Percentiles rank a stretch among this genome's conserved stretches.
Evolutionary conservation across 306 rosid species (phyloP).

Genomic region (Fragaria nilgerrensis): DNA sequence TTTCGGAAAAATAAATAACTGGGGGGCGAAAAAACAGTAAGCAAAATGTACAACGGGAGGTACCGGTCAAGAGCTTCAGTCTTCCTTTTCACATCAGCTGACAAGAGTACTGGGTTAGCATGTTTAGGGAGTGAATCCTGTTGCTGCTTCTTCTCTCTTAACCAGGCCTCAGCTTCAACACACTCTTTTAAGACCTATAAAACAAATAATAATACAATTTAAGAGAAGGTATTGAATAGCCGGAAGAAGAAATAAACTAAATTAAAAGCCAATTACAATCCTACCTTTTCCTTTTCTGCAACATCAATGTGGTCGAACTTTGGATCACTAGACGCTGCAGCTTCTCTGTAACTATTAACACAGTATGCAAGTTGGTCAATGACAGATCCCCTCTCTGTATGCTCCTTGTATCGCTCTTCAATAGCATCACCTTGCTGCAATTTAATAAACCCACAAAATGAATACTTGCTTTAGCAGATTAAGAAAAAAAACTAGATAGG

Average conservation of each 20-base stretch:
- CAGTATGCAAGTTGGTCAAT: slow-evolving; percentile 59
- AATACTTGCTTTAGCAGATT: neutral
- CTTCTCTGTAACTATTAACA: slow-evolving; percentile 75
- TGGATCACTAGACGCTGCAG: slow-evolving; percentile 64
- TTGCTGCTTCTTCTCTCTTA: slow-evolving; percentile 71
- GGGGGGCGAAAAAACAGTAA: too few species aligned
- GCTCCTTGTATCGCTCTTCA: slow-evolving; percentile 77
- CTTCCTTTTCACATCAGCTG: slow-evolving; percentile 78
- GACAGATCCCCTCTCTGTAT: slow-evolving; percentile 61
- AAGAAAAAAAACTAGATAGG: neutral
- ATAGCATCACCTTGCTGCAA: slow-evolving; percentile 93
- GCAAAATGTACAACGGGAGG: neutral
- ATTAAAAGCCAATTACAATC: neutral
- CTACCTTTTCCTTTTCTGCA: slow-evolving; percentile 74
- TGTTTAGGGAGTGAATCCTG: slow-evolving; percentile 77
- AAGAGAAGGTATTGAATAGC: neutral
- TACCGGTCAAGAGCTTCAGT: slow-evolving; percentile 87
- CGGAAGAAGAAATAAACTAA: neutral
- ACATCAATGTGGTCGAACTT: slow-evolving; percentile 87
- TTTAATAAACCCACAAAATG: slow-evolving; percentile 15
- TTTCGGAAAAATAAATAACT: neutral
- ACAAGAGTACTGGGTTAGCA: slow-evolving; percentile 65
- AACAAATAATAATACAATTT: neutral
- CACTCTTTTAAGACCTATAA: slow-evolving; percentile 74
- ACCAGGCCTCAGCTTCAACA: slow-evolving; percentile 87